Conservation (phyloP, 305 asterid species). For the Fraxinus greggii region DNA sequence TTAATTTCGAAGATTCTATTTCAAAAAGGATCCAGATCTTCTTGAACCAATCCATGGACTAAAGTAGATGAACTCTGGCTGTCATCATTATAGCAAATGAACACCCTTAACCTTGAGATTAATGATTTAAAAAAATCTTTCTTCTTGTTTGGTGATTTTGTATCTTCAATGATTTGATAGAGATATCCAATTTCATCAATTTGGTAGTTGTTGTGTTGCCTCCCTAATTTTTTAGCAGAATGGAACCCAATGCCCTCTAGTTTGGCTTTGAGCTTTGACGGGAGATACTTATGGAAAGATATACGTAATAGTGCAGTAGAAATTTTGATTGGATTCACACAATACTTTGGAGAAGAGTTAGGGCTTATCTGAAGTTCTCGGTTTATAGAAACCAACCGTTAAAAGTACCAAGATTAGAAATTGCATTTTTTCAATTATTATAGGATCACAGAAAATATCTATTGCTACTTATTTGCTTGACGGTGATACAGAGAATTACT, state of each 20-base stretch:
- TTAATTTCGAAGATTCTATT: neutral
- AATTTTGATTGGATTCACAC: neutral
- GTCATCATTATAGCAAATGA: neutral
- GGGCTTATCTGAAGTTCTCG: neutral
- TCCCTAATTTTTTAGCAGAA: neutral
- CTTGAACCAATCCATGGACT: neutral
- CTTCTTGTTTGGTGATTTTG: neutral
- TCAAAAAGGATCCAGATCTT: neutral
- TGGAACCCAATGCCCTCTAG: neutral
- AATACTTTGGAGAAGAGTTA: neutral
- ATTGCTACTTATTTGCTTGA: neutral
- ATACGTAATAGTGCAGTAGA: neutral
- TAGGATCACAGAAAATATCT: neutral
- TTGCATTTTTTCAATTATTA: neutral
- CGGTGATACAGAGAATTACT: neutral
- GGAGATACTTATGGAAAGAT: conserved; percentile 7
- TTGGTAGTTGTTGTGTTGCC: neutral
- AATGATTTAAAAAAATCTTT: neutral
- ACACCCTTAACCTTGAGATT: neutral
- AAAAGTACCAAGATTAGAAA: conserved; percentile 14
- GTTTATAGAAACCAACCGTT: neutral
- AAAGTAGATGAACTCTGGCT: neutral
- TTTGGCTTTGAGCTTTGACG: neutral
- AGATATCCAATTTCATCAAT: neutral
- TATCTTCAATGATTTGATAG: neutral